Base-by-base conservation (phyloP, 768 basidiomycete genomes). In the Scleroderma citrinum region DNA sequence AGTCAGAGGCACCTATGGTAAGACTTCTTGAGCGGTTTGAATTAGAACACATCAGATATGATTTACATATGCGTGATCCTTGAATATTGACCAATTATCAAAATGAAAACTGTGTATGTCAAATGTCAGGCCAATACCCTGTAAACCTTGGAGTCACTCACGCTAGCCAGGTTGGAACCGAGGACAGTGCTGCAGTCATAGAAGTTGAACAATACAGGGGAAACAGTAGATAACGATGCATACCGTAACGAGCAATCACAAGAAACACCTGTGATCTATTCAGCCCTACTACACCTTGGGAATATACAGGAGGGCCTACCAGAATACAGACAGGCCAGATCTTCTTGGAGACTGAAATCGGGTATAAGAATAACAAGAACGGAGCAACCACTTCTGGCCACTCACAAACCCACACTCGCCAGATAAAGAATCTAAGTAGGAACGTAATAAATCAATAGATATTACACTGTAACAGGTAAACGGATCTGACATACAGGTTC, bases 391-490 rank as follows among this genome's bases (percentile, higher is more conserved):
- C 2, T 32, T 19, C 17, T 14, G 29, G n/a, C 34, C 36, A 31
- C 48, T 49, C 23, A 53, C 51, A 21, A 29, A 21, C 31, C 43
- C 42, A 40, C 14, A 44, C 29, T 13, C 51, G 51, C 51, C 48
- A 53, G 10, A 35, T 45, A 26, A 49, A 53, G n/a, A 13, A 49
- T 23, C 51, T 53, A 30, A 13, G 14, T 35, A 11, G 26, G 8
- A 29, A 8, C 4, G 26, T 11, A 20, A 20, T 5, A 35, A 20
- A 3, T 35, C 26, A 29, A 8, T 4, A 29, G 8, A 8, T 29
- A 4, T 29, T 5, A n/a, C n/a, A n/a, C n/a, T 29, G 26, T 8
- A 29, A 29, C 8, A 8, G 26, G 8, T 29, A 8, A 29, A 29
- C 8, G 26, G 13, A 35, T 5, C 2, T 20, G 11, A 19, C 45